Evolutionary conservation across 2,329 filamentous ascomycete species (phyloP).

Genomic region (Venturia oleaginea): DNA sequence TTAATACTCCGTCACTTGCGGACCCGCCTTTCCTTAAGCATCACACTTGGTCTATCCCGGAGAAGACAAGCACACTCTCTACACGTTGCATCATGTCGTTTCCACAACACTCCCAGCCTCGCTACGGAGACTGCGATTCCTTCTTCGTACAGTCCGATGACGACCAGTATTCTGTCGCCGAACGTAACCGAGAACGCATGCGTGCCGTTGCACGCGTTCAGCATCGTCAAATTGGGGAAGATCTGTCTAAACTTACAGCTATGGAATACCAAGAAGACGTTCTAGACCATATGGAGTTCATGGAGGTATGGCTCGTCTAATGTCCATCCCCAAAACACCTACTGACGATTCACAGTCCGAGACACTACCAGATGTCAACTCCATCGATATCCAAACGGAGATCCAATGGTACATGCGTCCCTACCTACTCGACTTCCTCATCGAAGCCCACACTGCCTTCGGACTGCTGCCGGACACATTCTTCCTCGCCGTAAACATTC

Average conservation of each 20-base stretch:
- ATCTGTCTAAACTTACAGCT: constrained; percentile 73
- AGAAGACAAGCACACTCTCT: constrained; percentile 40
- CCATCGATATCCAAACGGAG: constrained; percentile 98
- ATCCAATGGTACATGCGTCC: constrained; percentile 99
- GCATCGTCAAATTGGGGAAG: constrained; percentile 80
- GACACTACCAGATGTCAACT: constrained; percentile 89
- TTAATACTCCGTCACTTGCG: constrained; percentile 28
- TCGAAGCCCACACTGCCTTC: constrained; percentile 94
- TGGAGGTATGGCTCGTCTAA: constrained; percentile 58
- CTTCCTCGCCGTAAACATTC: constrained; percentile 90
- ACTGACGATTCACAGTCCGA: constrained; percentile 49
- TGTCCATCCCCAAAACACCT: constrained; percentile 14
- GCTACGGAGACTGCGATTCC: constrained; percentile 57
- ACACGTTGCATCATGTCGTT: constrained; percentile 45
- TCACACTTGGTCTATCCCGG: constrained; percentile 32
- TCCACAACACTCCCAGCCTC: constrained; percentile 37
- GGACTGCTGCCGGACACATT: constrained; percentile 88
- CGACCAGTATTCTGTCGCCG: constrained; percentile 44
- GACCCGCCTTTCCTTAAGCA: constrained; percentile 23
- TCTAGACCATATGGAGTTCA: constrained; percentile 85
- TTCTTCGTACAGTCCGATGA: constrained; percentile 59
- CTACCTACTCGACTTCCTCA: constrained; percentile 94
- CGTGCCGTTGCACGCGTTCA: constrained; percentile 71
- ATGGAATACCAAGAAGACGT: constrained; percentile 94
- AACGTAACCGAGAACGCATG: constrained; percentile 65